Evolutionary conservation across 2,329 filamentous ascomycete genomes (phyloP), one percentile per base, ranked within the genome.

Genomic region (Cyphellophora europaea): DNA sequence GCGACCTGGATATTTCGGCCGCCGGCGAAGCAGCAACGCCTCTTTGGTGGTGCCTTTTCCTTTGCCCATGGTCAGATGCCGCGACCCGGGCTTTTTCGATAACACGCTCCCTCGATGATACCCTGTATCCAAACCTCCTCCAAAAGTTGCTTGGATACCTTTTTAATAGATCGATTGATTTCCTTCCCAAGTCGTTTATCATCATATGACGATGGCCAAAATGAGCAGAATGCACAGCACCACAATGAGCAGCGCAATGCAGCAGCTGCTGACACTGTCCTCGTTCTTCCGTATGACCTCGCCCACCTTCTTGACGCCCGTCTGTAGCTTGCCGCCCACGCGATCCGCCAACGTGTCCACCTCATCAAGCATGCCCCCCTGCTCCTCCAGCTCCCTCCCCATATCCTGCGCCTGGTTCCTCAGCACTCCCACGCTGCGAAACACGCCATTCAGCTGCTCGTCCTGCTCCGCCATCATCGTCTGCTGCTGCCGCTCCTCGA

Each of bases 401-500:
- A 98, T 98, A 49, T 87, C 84, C 59, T 93, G 80, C 2, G 91
- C 93, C 68, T 96, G 91, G 54, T 82, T 72, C 37, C 89, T 71
- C 54, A 98, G 62, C 55, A 87, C 95, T 2, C 88, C 89, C 15
- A 98, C 91, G 1, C 89, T 96, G 47, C 79, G 76, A 55, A 93
- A 94, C 30, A 98, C 89, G 11, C 83, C 84, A 55, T 96, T 89
- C 2, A 98, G 71, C 50, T 91, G 82, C 62, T 88, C 72, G 56
- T 98, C 91, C 66, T 98, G 91, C 59, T 95, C 86, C 47, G 81
- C 76, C 82, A 98, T 88, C 61, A 98, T 82, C 61, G 88, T 75
- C 54, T 82, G 57, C 65, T 98, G 93, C 56, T 93, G 77, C 62
- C 91, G 80, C 59, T 93, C 82, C 67, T 96, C 89, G 52, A 93